A percentile compares a stretch with the other conserved stretches of the same genome.
phyloP scores from a whole-genome alignment of 2,329 filamentous ascomycete genomes.

The Aureobasidium pullulans region DNA sequence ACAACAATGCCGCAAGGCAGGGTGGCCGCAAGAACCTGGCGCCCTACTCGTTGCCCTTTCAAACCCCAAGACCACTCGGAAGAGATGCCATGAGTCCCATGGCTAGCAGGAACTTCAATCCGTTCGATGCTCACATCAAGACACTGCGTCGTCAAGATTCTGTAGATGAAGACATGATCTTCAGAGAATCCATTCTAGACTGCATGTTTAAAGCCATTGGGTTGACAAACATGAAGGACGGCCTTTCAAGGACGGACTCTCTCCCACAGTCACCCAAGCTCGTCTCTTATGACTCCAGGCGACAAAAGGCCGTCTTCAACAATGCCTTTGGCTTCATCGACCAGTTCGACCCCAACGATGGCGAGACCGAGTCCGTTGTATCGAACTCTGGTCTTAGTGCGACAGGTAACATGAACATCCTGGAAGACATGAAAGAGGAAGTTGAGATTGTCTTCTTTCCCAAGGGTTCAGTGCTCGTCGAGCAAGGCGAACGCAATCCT shows the following conservation, averaged over 20 bases:
- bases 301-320: constrained; percentile 70
- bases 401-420: constrained; percentile 56
- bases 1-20: constrained; percentile 57
- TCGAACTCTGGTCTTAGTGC: constrained; percentile 42
- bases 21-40: constrained; percentile 42
- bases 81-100: constrained; percentile 39
- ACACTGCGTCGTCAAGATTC: constrained; percentile 66
- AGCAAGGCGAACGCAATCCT: constrained; percentile 94
- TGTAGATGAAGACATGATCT: constrained; percentile 79
- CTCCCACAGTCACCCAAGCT: constrained; percentile 79
- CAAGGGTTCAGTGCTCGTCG: constrained; percentile 86
- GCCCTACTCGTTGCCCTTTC: constrained; percentile 44
- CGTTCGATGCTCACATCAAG: constrained; percentile 28
- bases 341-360: constrained; percentile 72
- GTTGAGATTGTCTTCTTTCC: constrained; percentile 97
- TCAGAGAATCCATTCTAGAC: constrained; percentile 82
- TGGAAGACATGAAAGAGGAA: constrained; percentile 81
- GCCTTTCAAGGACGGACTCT: constrained; percentile 62
- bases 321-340: constrained; percentile 92
- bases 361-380: constrained; percentile 75
- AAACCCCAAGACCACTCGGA: constrained; percentile 27
- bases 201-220: constrained; percentile 96
- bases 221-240: constrained; percentile 60
- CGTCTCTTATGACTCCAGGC: constrained; percentile 72
- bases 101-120: constrained; percentile 35